Conservation (phyloP, 176 grass and related monocot genomes). For the Oryza officinalis region DNA sequence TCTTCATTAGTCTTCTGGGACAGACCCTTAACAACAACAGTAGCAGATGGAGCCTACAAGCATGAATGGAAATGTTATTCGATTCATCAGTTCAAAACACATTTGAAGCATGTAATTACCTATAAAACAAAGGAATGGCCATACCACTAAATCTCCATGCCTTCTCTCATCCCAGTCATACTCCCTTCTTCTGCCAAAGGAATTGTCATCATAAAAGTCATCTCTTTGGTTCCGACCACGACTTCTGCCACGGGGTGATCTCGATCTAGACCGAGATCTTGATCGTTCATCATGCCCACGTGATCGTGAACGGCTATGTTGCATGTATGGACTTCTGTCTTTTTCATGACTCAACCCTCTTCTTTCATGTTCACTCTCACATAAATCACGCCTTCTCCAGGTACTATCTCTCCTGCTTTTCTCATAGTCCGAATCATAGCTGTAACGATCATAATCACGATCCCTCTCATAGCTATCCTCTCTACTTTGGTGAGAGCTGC, state of each 20-base stretch:
- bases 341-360: slow-evolving; percentile 68
- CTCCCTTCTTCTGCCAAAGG: slow-evolving; percentile 76
- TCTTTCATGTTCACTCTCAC: slow-evolving; percentile 60
- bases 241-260: slow-evolving; percentile 72
- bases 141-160: slow-evolving; percentile 73
- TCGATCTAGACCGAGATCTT: slow-evolving; percentile 81
- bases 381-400: slow-evolving; percentile 64
- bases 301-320: slow-evolving; percentile 60
- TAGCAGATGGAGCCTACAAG: slow-evolving; percentile 82
- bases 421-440: slow-evolving; percentile 70
- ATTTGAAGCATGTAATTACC: neutral
- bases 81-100: neutral
- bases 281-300: slow-evolving; percentile 49
- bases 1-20: slow-evolving; percentile 88
- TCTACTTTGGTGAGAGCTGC: slow-evolving; percentile 57
- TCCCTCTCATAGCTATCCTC: slow-evolving; percentile 70
- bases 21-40: slow-evolving; percentile 89
- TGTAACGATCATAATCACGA: slow-evolving; percentile 57
- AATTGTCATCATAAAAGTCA: slow-evolving; percentile 68
- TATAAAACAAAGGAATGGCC: slow-evolving; percentile 19
- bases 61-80: slow-evolving; percentile 36
- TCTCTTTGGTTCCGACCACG: slow-evolving; percentile 61
- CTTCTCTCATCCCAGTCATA: slow-evolving; percentile 75
- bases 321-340: slow-evolving; percentile 63
- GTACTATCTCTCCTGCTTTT: slow-evolving; percentile 66